Conservation (phyloP, 1,284 basidiomycete genomes). For the Ceratobasidium sp. region DNA sequence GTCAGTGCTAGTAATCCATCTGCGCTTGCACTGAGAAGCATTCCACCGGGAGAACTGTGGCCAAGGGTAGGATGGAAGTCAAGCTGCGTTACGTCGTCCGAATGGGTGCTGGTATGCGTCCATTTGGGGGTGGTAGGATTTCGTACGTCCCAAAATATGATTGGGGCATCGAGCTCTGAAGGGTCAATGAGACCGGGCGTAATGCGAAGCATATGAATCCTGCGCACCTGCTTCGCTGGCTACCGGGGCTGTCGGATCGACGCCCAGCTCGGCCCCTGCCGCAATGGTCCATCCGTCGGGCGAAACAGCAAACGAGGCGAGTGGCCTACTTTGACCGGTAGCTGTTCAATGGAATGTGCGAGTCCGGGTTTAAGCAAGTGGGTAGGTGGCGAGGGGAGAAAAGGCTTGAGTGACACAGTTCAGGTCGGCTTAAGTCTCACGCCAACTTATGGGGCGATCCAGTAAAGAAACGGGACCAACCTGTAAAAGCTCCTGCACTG, state of each 20-base stretch:
- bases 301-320: constrained; percentile 74
- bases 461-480: constrained; percentile 30
- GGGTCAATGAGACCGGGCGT: background rate
- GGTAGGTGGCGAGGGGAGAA: background rate
- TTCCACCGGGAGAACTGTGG: constrained; percentile 44
- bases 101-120: constrained; percentile 69
- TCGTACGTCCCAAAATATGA: constrained; percentile 59
- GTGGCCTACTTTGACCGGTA: constrained; percentile 31
- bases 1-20: constrained; percentile 75
- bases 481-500: constrained; percentile 36
- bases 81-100: constrained; percentile 75
- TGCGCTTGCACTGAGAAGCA: constrained; percentile 70
- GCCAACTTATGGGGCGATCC: constrained; percentile 34
- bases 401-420: constrained; percentile 37
- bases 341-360: constrained; percentile 33
- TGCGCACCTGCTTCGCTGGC: constrained; percentile 32
- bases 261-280: constrained; percentile 71
- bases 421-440: constrained; percentile 35
- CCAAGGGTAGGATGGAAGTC: constrained; percentile 56
- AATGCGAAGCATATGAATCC: background rate
- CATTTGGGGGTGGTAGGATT: constrained; percentile 58
- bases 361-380: background rate
- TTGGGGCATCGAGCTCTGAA: constrained; percentile 30
- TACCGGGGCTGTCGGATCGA: constrained; percentile 63
- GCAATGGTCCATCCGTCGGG: constrained; percentile 68